These are phyloP conservation scores for Aureobasidium melanogenum DNA, from an alignment of 2,329 filamentous ascomycete species.

Conservation along the genomic window DNA sequence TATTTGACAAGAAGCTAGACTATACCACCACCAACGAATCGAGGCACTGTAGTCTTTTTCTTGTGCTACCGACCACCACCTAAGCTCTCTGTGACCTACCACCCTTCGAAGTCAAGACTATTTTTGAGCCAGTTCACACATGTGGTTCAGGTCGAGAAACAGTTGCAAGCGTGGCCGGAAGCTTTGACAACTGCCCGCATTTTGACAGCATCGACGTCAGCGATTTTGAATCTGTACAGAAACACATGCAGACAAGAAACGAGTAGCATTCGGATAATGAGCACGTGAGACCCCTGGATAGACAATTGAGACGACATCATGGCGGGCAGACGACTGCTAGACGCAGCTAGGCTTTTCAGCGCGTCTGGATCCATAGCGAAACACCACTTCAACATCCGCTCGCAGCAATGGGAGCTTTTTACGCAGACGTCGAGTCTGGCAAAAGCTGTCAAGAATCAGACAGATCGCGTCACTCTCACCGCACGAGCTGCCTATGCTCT, in stretches of 20 bases:
- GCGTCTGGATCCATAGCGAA: slow-evolving; percentile 37
- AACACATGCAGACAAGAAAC: background rate
- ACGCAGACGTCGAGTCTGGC: slow-evolving; percentile 56
- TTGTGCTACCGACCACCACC: too few relatives aligned
- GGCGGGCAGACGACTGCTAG: slow-evolving; percentile 43
- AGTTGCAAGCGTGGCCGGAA: background rate
- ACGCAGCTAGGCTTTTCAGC: slow-evolving; percentile 43
- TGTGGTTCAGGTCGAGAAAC: background rate
- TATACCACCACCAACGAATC: background rate
- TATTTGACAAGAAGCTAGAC: background rate
- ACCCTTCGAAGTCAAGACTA: background rate
- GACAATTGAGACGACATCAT: slow-evolving; percentile 25
- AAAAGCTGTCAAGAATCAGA: slow-evolving; percentile 53
- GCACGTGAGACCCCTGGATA: background rate
- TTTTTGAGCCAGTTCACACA: background rate
- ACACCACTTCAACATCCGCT: slow-evolving; percentile 50
- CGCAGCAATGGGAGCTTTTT: slow-evolving; percentile 54
- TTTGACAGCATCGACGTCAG: slow-evolving; percentile 1
- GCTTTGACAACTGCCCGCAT: slow-evolving; percentile 10
- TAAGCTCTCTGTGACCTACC: background rate
- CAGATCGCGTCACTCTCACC: slow-evolving; percentile 52
- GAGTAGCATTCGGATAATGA: background rate
- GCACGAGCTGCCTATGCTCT: slow-evolving; percentile 52
- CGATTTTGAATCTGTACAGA: background rate
- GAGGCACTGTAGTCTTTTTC: background rate